phyloP scores from a whole-genome alignment of 1,284 basidiomycete genomes.

The Pholiota adiposa region DNA sequence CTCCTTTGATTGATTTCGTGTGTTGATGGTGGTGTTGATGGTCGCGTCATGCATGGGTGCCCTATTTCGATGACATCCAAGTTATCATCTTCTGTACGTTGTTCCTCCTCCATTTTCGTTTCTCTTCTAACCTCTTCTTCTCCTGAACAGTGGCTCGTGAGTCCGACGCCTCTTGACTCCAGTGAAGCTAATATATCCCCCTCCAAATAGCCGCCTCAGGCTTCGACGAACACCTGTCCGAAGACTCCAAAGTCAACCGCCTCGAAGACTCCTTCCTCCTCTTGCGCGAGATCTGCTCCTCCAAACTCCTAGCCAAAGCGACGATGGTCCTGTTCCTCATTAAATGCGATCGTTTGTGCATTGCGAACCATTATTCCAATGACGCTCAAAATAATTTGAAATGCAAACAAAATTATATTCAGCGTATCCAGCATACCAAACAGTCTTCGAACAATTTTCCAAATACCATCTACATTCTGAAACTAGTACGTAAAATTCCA shows the following conservation, averaged over 20 bases:
- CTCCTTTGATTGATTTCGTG: too few species aligned
- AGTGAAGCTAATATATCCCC: too few species aligned
- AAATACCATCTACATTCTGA: too few species aligned
- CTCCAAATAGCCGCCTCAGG: constrained; percentile 51
- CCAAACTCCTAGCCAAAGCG: constrained; percentile 57
- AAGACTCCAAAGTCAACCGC: constrained; percentile 63
- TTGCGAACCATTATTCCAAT: too few species aligned
- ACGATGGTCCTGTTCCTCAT: constrained; percentile 69
- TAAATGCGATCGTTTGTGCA: constrained; percentile 68
- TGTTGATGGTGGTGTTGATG: background rate
- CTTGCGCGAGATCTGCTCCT: constrained; percentile 61
- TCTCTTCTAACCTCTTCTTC: background rate
- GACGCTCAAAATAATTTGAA: too few species aligned
- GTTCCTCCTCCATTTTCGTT: constrained; percentile 1
- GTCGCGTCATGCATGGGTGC: constrained; percentile 63
- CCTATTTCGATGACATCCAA: constrained; percentile 67
- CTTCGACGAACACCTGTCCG: constrained; percentile 66
- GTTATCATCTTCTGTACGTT: constrained; percentile 64
- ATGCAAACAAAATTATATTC: too few species aligned
- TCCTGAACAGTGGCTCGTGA: constrained; percentile 37
- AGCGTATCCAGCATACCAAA: too few species aligned
- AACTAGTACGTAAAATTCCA: too few species aligned
- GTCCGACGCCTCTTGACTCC: too few species aligned
- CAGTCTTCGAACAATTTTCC: too few species aligned
- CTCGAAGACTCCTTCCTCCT: constrained; percentile 70